A percentile compares a stretch with the other conserved stretches of the same genome.
Conservation (phyloP, 2,329 filamentous ascomycete species). For the Phyllosticta ampelicida region DNA sequence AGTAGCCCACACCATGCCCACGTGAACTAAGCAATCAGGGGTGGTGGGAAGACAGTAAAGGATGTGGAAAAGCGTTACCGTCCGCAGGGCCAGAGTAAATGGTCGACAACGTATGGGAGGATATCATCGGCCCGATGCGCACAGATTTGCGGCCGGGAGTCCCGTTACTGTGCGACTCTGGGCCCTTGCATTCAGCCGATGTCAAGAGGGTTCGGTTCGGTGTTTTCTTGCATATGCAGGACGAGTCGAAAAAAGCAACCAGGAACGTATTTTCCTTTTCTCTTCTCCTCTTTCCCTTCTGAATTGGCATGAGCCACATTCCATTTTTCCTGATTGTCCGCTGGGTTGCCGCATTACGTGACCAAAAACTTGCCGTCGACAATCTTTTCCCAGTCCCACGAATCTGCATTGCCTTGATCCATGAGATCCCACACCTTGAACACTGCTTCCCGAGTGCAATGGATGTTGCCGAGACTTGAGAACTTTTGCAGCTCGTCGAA, state of each 20-base stretch:
- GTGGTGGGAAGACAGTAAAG: neutral
- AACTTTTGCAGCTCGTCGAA: conserved; percentile 46
- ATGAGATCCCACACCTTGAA: conserved; percentile 49
- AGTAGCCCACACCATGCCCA: neutral
- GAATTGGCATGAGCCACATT: neutral
- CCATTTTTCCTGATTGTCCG: neutral
- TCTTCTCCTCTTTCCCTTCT: neutral
- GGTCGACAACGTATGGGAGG: neutral
- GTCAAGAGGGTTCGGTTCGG: neutral
- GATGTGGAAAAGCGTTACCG: neutral
- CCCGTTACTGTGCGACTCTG: neutral
- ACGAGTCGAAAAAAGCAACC: neutral
- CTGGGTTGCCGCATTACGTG: conserved; percentile 31
- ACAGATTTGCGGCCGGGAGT: neutral
- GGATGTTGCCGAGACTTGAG: conserved; percentile 48
- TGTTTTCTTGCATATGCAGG: neutral
- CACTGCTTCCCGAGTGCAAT: conserved; percentile 45
- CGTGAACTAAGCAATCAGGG: neutral
- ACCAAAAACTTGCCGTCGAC: conserved; percentile 49
- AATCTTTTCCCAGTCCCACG: conserved; percentile 54
- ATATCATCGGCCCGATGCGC: neutral
- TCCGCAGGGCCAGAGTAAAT: neutral
- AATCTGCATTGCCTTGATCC: conserved; percentile 45
- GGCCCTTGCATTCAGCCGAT: neutral
- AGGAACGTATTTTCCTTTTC: neutral